These are phyloP conservation scores for Chalciporus sphaerocephalus DNA, from an alignment of 768 basidiomycete genomes.

Conservation along the genomic window DNA sequence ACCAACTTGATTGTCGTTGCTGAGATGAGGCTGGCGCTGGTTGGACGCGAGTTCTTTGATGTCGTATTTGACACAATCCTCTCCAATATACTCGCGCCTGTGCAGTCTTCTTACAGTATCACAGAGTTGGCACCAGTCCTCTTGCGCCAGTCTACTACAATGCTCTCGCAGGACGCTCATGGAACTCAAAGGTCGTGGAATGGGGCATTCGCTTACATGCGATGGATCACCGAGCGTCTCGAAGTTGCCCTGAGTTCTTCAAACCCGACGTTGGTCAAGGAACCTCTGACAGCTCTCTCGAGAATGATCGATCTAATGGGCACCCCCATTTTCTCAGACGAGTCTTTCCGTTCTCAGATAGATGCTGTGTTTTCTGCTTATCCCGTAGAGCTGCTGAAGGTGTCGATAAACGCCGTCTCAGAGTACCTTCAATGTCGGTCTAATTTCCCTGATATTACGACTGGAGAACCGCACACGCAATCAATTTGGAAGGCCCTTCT, in stretches of 20 bases:
- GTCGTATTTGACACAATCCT: conserved; percentile 45
- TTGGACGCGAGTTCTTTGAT: conserved; percentile 47
- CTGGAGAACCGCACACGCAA: conserved; percentile 13
- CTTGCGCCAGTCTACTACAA: conserved; percentile 42
- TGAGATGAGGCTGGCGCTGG: conserved; percentile 39
- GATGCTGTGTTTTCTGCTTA: conserved; percentile 42
- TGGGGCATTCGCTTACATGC: conserved; percentile 15
- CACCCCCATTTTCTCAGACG: conserved; percentile 44
- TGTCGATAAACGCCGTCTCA: conserved; percentile 43
- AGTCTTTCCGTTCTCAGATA: conserved; percentile 36
- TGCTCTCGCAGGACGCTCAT: conserved; percentile 26
- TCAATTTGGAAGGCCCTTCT: conserved; percentile 36
- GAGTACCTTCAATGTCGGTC: conserved; percentile 43
- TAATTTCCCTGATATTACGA: conserved; percentile 3
- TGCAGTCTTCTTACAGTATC: not conserved
- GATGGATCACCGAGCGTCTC: conserved; percentile 24
- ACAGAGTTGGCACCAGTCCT: conserved; percentile 39
- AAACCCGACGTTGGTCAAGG: conserved; percentile 1
- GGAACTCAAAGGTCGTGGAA: conserved; percentile 10
- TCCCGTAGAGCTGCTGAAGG: conserved; percentile 36
- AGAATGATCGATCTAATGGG: conserved; percentile 52
- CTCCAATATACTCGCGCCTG: conserved; percentile 8
- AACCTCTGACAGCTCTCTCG: conserved; percentile 31
- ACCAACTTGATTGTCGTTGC: conserved; percentile 43
- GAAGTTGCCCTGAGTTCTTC: conserved; percentile 11